These are phyloP conservation scores for Quercus variabilis DNA, from an alignment of 306 rosid genomes.

Conservation along the genomic window DNA sequence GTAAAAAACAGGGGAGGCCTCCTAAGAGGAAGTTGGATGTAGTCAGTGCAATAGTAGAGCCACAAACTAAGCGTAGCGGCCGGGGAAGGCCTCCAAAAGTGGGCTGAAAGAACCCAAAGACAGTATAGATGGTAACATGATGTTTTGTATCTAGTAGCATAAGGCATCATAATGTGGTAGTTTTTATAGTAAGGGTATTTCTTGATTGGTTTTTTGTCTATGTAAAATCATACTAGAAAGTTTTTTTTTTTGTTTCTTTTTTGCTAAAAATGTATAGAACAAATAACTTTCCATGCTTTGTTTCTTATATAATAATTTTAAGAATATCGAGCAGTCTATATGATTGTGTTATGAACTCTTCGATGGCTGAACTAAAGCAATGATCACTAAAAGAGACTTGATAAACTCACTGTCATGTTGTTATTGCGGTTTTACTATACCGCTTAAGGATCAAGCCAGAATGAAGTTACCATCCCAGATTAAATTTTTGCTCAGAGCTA, in stretches of 20 bases:
- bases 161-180: neutral
- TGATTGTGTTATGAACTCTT: neutral
- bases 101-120: neutral
- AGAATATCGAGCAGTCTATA: neutral
- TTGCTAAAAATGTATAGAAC: neutral
- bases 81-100: slow-evolving; percentile 6
- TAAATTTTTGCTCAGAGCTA: neutral
- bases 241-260: neutral
- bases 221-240: neutral
- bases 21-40: slow-evolving; percentile 3
- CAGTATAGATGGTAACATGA: neutral
- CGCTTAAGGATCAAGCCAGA: neutral
- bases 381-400: neutral
- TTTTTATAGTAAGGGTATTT: neutral
- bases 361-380: neutral
- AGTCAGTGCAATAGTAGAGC: neutral
- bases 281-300: too few relatives aligned
- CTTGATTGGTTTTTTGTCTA: neutral
- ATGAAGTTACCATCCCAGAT: neutral
- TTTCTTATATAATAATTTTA: too few relatives aligned
- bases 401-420: neutral
- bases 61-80: neutral
- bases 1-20: neutral
- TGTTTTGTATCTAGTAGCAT: neutral
- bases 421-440: neutral